Evolutionary conservation across 768 basidiomycete species (phyloP).

Genomic region (Leccinum pellstonianum): DNA sequence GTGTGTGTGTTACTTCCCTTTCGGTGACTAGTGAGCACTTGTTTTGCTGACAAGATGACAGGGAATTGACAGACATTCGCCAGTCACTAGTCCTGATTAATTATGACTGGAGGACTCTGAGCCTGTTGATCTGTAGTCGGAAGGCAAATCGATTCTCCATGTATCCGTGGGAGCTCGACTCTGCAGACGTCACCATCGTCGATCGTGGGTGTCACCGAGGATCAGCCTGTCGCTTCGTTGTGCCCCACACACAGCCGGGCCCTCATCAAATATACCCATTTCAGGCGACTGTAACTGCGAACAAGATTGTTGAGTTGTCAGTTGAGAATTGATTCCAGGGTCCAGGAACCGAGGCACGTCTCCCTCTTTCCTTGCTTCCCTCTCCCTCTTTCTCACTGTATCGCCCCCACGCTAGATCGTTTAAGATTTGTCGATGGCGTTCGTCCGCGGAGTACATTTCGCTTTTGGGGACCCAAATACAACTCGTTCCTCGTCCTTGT

Average conservation of each 20-base stretch:
- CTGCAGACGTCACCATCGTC: slow-evolving; percentile 2
- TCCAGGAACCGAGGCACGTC: slow-evolving; percentile 10
- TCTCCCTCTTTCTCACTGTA: background rate
- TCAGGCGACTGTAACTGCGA: background rate
- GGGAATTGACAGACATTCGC: background rate
- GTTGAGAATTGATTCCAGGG: background rate
- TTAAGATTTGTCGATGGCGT: background rate
- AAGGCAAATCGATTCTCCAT: background rate
- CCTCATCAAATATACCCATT: background rate
- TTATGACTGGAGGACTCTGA: background rate
- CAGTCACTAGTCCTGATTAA: background rate
- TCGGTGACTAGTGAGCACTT: background rate
- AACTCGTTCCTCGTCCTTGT: background rate
- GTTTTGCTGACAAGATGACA: background rate
- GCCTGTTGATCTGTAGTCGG: background rate
- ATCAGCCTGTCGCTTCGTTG: background rate
- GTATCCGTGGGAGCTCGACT: background rate
- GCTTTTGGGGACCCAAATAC: background rate
- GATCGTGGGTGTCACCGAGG: slow-evolving; percentile 5
- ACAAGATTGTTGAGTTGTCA: background rate
- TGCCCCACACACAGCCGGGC: slow-evolving; percentile 6
- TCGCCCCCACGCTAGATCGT: background rate
- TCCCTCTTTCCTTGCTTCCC: background rate
- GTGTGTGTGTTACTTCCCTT: background rate
- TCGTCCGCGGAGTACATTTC: slow-evolving; percentile 2